A percentile compares a stretch with the other conserved stretches of the same genome.
These are phyloP conservation scores for Sugiyamaella grinbergsii DNA, from an alignment of 1,139 yeast genomes.

Conservation along the genomic window DNA sequence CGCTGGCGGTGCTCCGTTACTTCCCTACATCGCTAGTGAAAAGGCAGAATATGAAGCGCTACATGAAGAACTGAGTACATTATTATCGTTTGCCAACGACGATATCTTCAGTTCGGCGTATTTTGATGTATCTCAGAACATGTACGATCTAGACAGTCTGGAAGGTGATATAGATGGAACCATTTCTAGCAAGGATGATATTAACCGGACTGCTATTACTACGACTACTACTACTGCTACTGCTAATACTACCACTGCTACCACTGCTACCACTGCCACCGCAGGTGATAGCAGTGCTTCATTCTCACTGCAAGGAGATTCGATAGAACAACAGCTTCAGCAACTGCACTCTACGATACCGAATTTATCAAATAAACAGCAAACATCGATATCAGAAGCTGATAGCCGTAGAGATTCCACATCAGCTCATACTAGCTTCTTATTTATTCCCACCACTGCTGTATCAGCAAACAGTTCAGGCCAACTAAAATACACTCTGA, in stretches of 20 bases:
- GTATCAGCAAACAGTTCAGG: constrained; percentile 7
- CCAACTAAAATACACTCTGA: constrained; percentile 11
- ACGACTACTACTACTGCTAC: too few relatives aligned
- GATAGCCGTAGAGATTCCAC: constrained; percentile 8
- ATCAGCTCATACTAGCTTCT: constrained; percentile 16
- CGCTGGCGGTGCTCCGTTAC: background rate
- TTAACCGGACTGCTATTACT: too few relatives aligned
- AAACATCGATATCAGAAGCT: background rate
- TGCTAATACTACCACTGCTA: background rate
- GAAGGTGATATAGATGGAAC: background rate
- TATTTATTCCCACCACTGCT: constrained; percentile 16
- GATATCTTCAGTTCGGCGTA: constrained; percentile 14
- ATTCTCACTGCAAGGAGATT: background rate
- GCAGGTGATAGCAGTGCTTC: background rate
- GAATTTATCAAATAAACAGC: background rate
- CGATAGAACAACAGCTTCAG: constrained; percentile 15
- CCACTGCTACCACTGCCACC: background rate
- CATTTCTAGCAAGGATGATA: too few relatives aligned
- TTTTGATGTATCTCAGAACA: constrained; percentile 4
- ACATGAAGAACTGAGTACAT: constrained; percentile 26
- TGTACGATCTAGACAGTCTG: background rate
- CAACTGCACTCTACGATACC: constrained; percentile 14
- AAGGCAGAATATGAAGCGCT: constrained; percentile 27
- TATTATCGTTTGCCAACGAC: constrained; percentile 16
- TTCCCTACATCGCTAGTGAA: constrained; percentile 13